phyloP scores from a whole-genome alignment of 2,329 filamentous ascomycete species.

The Aspergillus puulaauensis region DNA sequence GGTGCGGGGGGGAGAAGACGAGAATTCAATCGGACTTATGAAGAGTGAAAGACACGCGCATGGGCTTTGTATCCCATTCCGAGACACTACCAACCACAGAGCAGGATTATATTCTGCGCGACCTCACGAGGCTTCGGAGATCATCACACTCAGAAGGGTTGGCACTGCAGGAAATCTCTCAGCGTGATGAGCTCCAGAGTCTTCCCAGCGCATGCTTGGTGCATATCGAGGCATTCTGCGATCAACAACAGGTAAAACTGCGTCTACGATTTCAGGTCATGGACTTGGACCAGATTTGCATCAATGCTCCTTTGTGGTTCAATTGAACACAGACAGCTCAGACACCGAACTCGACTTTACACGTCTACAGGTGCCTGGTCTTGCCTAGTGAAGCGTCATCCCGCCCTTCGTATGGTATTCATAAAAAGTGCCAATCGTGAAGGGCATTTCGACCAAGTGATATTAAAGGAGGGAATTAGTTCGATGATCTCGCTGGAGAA shows the following conservation, averaged over 20 bases:
- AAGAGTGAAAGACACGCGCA: background rate
- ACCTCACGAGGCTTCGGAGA: background rate
- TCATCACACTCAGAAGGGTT: background rate
- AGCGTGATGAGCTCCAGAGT: background rate
- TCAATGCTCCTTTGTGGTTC: constrained; percentile 8
- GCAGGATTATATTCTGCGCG: background rate
- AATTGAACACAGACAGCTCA: background rate
- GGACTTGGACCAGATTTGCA: constrained; percentile 2
- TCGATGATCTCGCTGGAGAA: background rate
- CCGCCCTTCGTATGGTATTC: constrained; percentile 31
- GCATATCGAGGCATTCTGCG: background rate
- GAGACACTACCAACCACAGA: too few species aligned
- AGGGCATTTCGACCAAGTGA: constrained; percentile 17
- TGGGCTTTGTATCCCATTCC: background rate
- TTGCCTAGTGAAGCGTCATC: constrained; percentile 28
- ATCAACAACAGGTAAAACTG: background rate
- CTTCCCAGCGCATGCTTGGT: background rate
- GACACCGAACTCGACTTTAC: background rate
- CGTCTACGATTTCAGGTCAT: background rate
- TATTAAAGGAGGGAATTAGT: background rate
- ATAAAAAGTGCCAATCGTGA: constrained; percentile 29
- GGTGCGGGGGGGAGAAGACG: background rate
- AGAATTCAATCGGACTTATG: background rate
- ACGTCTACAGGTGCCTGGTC: constrained; percentile 25
- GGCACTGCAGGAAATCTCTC: background rate